These are phyloP conservation scores for Aureoboletus auriporus DNA, from an alignment of 768 basidiomycete genomes.

Conservation along the genomic window DNA sequence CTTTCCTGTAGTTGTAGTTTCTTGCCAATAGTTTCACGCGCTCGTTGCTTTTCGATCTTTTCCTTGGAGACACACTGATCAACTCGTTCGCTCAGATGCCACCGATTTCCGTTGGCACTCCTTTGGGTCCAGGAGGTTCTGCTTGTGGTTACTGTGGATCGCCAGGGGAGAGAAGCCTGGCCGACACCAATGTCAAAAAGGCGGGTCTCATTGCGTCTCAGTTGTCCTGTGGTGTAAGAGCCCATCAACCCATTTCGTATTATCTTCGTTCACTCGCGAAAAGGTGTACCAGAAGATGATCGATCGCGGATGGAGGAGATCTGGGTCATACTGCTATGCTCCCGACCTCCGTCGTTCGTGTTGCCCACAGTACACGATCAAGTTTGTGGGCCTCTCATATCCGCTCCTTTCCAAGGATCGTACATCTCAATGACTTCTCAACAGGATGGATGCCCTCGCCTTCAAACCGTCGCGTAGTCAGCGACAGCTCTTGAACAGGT, in stretches of 20 bases:
- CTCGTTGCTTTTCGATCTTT: no score
- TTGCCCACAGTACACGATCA: constrained; percentile 95
- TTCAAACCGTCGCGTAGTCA: constrained; percentile 75
- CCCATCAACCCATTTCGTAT: not conserved
- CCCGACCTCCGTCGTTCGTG: constrained; percentile 80
- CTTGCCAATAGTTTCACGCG: not conserved
- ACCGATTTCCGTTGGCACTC: constrained; percentile 24
- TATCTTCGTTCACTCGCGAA: constrained; percentile 3
- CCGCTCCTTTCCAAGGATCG: not conserved
- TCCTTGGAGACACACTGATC: no score
- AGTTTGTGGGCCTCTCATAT: constrained; percentile 39
- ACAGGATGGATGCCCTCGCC: constrained; percentile 59
- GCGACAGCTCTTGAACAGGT: constrained; percentile 72
- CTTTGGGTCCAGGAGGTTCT: constrained; percentile 27
- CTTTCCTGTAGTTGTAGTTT: no score
- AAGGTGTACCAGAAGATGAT: constrained; percentile 82
- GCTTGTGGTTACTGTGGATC: constrained; percentile 69
- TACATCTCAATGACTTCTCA: constrained; percentile 14
- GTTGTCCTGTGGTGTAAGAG: constrained; percentile 50
- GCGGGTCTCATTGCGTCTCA: constrained; percentile 48
- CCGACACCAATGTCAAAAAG: constrained; percentile 40
- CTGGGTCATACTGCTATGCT: constrained; percentile 83
- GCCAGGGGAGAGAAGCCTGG: constrained; percentile 42
- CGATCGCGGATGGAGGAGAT: constrained; percentile 81
- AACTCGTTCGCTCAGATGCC: constrained; percentile 16